Evolutionary conservation across 1,284 basidiomycete species (phyloP).

Genomic region (Boletus smithii): DNA sequence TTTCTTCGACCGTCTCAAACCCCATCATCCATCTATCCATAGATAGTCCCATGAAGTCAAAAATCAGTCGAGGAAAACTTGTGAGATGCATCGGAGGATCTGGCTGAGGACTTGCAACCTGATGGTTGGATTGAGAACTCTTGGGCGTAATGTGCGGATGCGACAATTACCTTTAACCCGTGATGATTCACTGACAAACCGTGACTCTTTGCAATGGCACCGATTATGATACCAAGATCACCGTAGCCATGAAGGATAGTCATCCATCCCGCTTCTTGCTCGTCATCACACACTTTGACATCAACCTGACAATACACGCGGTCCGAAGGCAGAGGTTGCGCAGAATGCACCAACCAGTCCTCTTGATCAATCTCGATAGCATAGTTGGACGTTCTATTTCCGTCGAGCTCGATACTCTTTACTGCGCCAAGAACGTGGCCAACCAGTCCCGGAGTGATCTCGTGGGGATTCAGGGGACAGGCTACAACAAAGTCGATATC

Average conservation of each 20-base stretch:
- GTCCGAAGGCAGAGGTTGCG: conserved; percentile 20
- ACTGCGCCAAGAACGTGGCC: conserved; percentile 46
- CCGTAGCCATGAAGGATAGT: conserved; percentile 61
- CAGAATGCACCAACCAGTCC: conserved; percentile 20
- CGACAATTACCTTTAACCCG: conserved; percentile 53
- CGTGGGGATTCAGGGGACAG: conserved; percentile 32
- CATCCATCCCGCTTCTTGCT: conserved; percentile 47
- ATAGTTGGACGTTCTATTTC: conserved; percentile 58
- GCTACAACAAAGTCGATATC: conserved; percentile 65
- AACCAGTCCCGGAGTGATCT: conserved; percentile 41
- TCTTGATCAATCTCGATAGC: conserved; percentile 45
- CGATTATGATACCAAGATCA: conserved; percentile 66
- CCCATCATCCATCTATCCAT: conserved; percentile 49
- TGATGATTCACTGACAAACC: conserved; percentile 49
- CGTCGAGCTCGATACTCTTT: conserved; percentile 45
- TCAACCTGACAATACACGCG: conserved; percentile 54
- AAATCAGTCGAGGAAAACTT: conserved; percentile 44
- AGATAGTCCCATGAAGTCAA: conserved; percentile 55
- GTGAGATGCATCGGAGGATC: conserved; percentile 42
- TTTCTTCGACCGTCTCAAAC: conserved; percentile 49
- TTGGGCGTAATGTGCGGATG: background rate
- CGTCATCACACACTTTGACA: conserved; percentile 52
- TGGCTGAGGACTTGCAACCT: conserved; percentile 43
- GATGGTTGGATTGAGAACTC: conserved; percentile 6
- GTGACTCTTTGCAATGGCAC: conserved; percentile 47